These are phyloP conservation scores for Cicer chorassanicum DNA, from an alignment of 306 rosid genomes.

Conservation along the genomic window DNA sequence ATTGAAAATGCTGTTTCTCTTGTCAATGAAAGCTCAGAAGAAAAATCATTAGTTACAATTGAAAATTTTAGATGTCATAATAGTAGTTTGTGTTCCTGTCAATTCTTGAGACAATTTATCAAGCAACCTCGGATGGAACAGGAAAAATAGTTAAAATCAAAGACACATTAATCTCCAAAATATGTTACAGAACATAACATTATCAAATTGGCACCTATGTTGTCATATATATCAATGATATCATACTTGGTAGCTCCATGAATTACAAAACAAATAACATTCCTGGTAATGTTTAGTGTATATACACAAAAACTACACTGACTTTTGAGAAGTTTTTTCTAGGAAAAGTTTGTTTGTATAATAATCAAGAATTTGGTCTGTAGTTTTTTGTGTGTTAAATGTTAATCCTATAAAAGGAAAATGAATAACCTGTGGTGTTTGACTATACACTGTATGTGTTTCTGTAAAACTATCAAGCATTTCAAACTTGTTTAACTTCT, in stretches of 20 bases:
- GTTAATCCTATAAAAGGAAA: slow-evolving; percentile 13
- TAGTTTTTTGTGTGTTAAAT: background rate
- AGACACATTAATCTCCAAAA: background rate
- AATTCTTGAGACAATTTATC: background rate
- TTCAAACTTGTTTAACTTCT: slow-evolving; percentile 45
- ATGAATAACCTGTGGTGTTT: slow-evolving; percentile 33
- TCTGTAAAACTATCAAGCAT: slow-evolving; percentile 36
- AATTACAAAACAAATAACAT: slow-evolving; percentile 8
- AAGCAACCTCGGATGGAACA: background rate
- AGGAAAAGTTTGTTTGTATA: background rate
- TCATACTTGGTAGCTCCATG: background rate
- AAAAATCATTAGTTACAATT: slow-evolving; percentile 16
- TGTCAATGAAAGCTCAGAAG: slow-evolving; percentile 6
- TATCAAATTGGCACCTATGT: background rate
- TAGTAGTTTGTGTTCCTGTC: background rate
- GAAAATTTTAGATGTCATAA: background rate
- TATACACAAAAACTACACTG: slow-evolving; percentile 26
- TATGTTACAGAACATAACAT: slow-evolving; percentile 2
- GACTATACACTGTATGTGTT: slow-evolving; percentile 6
- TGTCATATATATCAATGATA: background rate
- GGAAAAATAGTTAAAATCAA: slow-evolving; percentile 5
- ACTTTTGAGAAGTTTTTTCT: background rate
- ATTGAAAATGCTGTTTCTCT: background rate
- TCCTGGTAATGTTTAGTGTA: background rate
- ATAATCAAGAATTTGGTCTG: slow-evolving; percentile 1